Evolutionary conservation across 306 rosid genomes (phyloP).

Genomic region (Rubus idaeus): DNA sequence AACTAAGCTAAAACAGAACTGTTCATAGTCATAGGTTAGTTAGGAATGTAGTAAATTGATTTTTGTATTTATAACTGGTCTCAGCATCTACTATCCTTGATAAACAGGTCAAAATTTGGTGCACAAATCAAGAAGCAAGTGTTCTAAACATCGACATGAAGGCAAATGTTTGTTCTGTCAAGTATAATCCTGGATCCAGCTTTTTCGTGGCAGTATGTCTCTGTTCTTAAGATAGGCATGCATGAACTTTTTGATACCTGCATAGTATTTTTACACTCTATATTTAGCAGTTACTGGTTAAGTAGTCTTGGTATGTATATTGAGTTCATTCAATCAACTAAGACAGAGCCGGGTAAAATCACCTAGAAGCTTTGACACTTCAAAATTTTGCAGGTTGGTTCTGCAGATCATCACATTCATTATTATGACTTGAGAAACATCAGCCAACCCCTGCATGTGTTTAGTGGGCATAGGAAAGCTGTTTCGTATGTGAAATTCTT

Average conservation of each 20-base stretch:
- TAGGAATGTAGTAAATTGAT: background rate
- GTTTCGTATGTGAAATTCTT: slow-evolving; percentile 89
- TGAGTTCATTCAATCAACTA: background rate
- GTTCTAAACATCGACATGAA: slow-evolving; percentile 80
- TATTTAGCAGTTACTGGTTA: background rate
- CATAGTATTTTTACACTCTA: background rate
- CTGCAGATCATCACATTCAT: slow-evolving; percentile 84
- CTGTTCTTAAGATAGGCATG: background rate
- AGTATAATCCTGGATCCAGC: slow-evolving; percentile 91
- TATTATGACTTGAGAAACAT: slow-evolving; percentile 86
- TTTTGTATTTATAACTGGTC: slow-evolving; percentile 19
- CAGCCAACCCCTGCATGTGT: slow-evolving; percentile 77
- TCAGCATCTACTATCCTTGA: background rate
- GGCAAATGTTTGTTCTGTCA: slow-evolving; percentile 94
- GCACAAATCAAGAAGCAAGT: slow-evolving; percentile 77
- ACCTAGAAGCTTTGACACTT: slow-evolving; percentile 3
- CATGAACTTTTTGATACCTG: background rate
- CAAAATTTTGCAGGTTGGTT: slow-evolving; percentile 64
- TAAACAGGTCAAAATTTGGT: slow-evolving; percentile 83
- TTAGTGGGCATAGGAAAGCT: slow-evolving; percentile 76
- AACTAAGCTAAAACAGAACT: background rate
- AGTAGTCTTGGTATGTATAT: background rate
- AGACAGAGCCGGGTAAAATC: background rate
- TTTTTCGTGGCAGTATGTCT: slow-evolving; percentile 70
- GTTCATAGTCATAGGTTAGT: background rate